Percentiles rank a stretch among this genome's conserved stretches.
phyloP scores from a whole-genome alignment of 2,329 filamentous ascomycete genomes.

The Trichoderma aggressivum region DNA sequence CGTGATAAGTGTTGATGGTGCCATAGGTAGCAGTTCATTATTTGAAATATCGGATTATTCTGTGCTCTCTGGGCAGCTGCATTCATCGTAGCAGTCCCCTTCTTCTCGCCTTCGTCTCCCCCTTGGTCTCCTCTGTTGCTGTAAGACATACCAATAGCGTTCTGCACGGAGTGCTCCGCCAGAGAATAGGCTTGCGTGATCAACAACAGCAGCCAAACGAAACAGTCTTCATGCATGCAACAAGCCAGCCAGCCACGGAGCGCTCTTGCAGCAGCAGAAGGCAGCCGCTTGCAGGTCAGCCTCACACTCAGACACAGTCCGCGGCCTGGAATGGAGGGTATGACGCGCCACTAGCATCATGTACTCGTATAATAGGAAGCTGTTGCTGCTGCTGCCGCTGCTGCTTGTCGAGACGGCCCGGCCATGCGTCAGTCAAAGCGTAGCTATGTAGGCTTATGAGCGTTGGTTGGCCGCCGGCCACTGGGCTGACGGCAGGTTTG shows the following conservation, averaged over 20 bases:
- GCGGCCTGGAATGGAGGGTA: not conserved
- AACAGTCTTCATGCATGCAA: constrained; percentile 3
- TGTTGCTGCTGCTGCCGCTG: not conserved
- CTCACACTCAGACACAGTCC: not conserved
- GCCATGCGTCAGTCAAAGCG: not conserved
- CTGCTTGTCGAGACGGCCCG: not conserved
- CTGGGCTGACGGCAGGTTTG: not conserved
- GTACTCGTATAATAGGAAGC: not conserved
- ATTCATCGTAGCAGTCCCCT: not conserved
- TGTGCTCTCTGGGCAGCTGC: not conserved
- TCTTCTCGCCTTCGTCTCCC: not conserved
- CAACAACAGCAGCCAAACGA: not conserved
- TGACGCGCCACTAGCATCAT: not conserved
- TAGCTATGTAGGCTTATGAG: not conserved
- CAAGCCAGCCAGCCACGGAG: constrained; percentile 14
- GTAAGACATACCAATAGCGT: not conserved
- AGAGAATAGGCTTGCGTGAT: not conserved
- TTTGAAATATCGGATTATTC: not conserved
- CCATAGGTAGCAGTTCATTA: not conserved
- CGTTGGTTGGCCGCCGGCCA: not conserved
- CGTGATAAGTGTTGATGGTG: constrained; percentile 4
- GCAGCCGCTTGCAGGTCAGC: constrained; percentile 1
- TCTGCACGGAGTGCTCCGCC: not conserved
- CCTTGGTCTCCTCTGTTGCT: not conserved
- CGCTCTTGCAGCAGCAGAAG: not conserved